Evolutionary conservation across 73 alveolate species (phyloP), one percentile per base, ranked within the genome.

Genomic region (Paramecium sonneborni): DNA sequence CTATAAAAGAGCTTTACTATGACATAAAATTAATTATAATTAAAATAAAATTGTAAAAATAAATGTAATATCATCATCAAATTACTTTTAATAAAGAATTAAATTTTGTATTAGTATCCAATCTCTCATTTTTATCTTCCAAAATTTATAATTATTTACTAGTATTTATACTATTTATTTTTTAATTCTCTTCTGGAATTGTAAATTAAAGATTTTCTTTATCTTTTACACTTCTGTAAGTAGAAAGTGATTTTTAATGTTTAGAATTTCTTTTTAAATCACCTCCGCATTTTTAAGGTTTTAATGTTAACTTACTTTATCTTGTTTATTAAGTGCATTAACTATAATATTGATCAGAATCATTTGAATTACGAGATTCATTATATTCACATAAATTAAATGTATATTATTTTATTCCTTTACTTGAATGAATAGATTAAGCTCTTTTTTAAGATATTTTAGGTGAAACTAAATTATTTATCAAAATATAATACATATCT

Each of bases 51-150:
- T 52, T 67, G 46, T 67, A 67, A 67, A 24, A 72, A 34, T 72
- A 72, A 72, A 34, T 35, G 32, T 34, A 34, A 32, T 72, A 34
- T 12, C 57, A 72, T 72, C 30, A 3, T 72, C 86, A 72, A 20
- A 72, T 28, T 34, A 72, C 44, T 72, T 72, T 72, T 72, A 72
- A 37, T 24, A 72, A 72, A 35, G 86, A 72, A 21, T 72, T 72
- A 72, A 72, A 72, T 37, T 41, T 72, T 18, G 44, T 72, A 37
- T 72, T 72, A 9, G 86, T 72, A 37, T 72, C 57, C 15, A 72
- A 37, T 72, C 86, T 72, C 57, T 72, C 86, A 35, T 72, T 38
- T 72, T 72, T 72, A 72, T 72, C 57, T 37, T 72, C 86, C 24
- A 72, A 72, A 15, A 72, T 72, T 37, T 72, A 72, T 28, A 72